phyloP scores from a whole-genome alignment of 345 rosid genomes.

The Brassica napus region DNA sequence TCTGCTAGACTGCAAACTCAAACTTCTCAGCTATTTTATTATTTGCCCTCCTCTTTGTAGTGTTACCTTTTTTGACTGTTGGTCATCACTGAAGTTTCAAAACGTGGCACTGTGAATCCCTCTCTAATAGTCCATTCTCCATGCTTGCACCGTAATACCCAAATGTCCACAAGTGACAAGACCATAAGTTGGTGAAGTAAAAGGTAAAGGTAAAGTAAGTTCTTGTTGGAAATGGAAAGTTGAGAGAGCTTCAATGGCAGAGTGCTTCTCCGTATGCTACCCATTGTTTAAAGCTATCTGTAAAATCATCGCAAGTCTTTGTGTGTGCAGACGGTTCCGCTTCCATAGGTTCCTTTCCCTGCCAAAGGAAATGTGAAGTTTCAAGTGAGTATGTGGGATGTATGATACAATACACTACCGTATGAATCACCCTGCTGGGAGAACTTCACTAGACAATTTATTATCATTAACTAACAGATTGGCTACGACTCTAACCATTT shows the following conservation, averaged over 20 bases:
- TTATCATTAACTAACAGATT: background rate
- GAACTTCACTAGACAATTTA: too few species aligned
- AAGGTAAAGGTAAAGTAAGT: background rate
- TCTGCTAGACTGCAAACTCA: slow-evolving; percentile 16
- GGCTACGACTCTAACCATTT: too few species aligned
- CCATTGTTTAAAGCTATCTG: slow-evolving; percentile 78
- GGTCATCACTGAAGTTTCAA: slow-evolving; percentile 3
- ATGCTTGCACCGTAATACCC: slow-evolving; percentile 9
- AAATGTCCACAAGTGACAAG: background rate
- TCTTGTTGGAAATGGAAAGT: background rate
- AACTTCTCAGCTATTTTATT: background rate
- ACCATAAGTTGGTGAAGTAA: background rate
- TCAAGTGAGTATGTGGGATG: too few species aligned
- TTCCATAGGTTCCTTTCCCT: slow-evolving; percentile 61
- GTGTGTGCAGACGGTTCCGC: slow-evolving; percentile 27
- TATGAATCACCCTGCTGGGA: background rate
- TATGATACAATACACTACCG: background rate
- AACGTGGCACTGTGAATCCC: slow-evolving; percentile 9
- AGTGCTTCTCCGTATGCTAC: slow-evolving; percentile 71
- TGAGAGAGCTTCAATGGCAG: slow-evolving; percentile 42
- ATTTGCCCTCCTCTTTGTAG: slow-evolving; percentile 10
- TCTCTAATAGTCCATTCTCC: slow-evolving; percentile 9
- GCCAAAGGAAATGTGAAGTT: slow-evolving; percentile 3
- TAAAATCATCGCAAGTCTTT: slow-evolving; percentile 55
- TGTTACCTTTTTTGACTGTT: slow-evolving; percentile 25